These are phyloP conservation scores for Grifola frondosa DNA, from an alignment of 1,284 basidiomycete genomes.

Conservation along the genomic window DNA sequence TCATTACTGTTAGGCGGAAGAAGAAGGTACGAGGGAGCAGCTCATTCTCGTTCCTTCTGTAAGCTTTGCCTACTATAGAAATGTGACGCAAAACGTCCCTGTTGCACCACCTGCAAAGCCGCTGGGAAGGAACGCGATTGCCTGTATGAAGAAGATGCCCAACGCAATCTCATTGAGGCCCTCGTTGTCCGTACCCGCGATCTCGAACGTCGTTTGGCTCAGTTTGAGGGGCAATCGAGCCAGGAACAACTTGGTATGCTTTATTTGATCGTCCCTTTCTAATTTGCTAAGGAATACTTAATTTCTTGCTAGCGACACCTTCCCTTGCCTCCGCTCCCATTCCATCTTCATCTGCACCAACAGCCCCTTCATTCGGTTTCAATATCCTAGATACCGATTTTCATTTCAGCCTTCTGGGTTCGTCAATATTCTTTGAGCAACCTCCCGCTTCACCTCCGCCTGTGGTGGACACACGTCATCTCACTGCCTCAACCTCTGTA, in stretches of 20 bases:
- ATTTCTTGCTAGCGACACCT: no score
- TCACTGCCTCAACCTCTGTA: background rate
- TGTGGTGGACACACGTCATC: no score
- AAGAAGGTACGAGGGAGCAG: background rate
- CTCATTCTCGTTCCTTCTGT: background rate
- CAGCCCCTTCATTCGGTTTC: no score
- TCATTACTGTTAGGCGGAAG: background rate
- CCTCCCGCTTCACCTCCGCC: background rate
- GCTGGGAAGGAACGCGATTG: constrained; percentile 1
- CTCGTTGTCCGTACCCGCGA: constrained; percentile 1
- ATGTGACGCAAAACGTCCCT: constrained; percentile 6
- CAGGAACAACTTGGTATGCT: no score
- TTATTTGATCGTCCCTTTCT: no score
- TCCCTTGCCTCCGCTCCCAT: no score
- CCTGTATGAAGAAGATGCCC: constrained; percentile 5
- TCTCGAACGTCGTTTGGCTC: constrained; percentile 3
- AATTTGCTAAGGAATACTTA: no score
- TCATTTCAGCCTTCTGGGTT: background rate
- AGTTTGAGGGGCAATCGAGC: background rate
- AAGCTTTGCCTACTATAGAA: background rate
- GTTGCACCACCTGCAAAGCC: constrained; percentile 2
- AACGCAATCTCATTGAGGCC: constrained; percentile 2
- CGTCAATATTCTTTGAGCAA: background rate
- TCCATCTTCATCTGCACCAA: no score
- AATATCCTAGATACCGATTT: background rate